A percentile compares a stretch with the other conserved stretches of the same genome.
Evolutionary conservation across 495 filamentous ascomycete genomes (phyloP).

Genomic region (Lepraria neglecta): DNA sequence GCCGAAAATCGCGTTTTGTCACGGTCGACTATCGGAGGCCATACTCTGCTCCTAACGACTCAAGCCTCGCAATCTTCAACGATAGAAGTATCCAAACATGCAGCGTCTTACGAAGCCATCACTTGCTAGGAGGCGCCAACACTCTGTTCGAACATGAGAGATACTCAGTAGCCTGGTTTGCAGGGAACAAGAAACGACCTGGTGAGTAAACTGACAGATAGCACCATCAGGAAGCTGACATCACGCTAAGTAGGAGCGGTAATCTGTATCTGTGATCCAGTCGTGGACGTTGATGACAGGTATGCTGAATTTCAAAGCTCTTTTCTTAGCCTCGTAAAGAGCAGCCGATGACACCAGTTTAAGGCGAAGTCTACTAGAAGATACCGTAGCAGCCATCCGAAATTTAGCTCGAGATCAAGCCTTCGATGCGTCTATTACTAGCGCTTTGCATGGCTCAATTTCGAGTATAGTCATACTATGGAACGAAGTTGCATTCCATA

Average conservation of each 20-base stretch:
- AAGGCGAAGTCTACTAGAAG: constrained; percentile 3
- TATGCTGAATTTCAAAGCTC: neutral
- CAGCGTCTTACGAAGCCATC: constrained; percentile 7
- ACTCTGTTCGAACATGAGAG: constrained; percentile 7
- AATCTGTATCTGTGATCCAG: constrained; percentile 6
- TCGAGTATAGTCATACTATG: neutral
- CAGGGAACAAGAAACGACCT: neutral
- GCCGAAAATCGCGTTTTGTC: neutral
- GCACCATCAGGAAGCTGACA: neutral
- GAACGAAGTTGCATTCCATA: constrained; percentile 10
- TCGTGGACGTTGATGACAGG: neutral
- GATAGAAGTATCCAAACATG: neutral
- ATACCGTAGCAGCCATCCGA: neutral
- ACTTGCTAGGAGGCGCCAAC: neutral
- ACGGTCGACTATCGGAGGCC: constrained; percentile 8
- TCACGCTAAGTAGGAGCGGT: neutral
- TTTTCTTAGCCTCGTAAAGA: neutral
- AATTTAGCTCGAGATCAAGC: neutral
- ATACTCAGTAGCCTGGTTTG: constrained; percentile 7
- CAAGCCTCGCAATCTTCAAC: neutral
- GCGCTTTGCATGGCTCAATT: neutral
- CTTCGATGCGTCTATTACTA: neutral
- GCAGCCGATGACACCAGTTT: neutral
- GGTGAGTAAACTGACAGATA: neutral
- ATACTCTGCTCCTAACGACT: constrained; percentile 2